Percentiles rank a stretch among this genome's conserved stretches.
Conservation (phyloP, 495 filamentous ascomycete genomes). For the Immersiella caudata region DNA sequence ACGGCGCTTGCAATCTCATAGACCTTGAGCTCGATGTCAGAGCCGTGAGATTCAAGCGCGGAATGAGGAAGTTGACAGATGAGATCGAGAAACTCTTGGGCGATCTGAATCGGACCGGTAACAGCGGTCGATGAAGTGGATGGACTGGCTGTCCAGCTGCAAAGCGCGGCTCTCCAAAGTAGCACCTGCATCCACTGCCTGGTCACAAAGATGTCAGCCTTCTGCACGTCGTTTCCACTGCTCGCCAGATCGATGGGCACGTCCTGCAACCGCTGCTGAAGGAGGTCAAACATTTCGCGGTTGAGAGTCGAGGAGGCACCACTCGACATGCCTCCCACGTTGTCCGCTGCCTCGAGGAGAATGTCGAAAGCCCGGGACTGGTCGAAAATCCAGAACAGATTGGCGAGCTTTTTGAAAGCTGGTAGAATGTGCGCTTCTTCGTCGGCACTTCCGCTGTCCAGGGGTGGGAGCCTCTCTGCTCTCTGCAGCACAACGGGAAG, state of each 20-base stretch:
- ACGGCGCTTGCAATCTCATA: conserved; percentile 52
- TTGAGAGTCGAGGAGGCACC: conserved; percentile 21
- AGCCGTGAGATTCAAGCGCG: conserved; percentile 26
- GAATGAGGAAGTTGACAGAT: conserved; percentile 42
- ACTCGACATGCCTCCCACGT: conserved; percentile 9
- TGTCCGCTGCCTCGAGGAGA: conserved; percentile 39
- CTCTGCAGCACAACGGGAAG: conserved; percentile 45
- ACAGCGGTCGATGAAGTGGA: conserved; percentile 26
- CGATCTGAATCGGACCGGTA: conserved; percentile 45
- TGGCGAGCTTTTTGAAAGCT: conserved; percentile 49
- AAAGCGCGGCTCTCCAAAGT: conserved; percentile 46
- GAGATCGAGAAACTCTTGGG: conserved; percentile 45
- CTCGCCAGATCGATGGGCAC: conserved; percentile 30
- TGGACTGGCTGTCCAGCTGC: conserved; percentile 21
- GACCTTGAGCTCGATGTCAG: conserved; percentile 47
- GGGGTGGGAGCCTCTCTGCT: conserved; percentile 38
- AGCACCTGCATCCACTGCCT: conserved; percentile 54
- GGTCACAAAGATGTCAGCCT: conserved; percentile 52
- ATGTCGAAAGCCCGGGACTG: conserved; percentile 45
- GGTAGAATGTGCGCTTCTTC: conserved; percentile 42
- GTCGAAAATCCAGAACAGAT: conserved; percentile 48
- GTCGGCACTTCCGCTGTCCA: conserved; percentile 29
- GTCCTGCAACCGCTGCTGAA: conserved; percentile 44
- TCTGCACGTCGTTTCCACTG: conserved; percentile 45
- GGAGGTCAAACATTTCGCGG: conserved; percentile 32